Conservation (phyloP, 352 stramenopile genomes). For the Aphanomyces cochlioides region DNA sequence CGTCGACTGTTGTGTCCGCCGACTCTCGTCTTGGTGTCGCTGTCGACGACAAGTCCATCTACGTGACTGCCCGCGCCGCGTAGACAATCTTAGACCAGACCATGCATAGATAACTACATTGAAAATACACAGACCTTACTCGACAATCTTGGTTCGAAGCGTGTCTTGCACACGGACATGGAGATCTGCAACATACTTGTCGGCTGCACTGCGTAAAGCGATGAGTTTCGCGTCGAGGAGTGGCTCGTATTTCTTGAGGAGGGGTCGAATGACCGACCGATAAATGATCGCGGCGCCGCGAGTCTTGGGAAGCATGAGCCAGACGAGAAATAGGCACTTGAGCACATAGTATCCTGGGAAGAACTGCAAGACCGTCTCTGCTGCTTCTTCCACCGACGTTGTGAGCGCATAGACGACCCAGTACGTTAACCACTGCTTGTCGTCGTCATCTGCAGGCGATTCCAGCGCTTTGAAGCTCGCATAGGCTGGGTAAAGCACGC, state of each 20-base stretch:
- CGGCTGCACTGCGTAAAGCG: background rate
- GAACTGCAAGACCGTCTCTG: conserved; percentile 94
- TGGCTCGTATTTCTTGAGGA: conserved; percentile 74
- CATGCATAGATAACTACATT: no score
- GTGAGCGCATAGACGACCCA: conserved; percentile 98
- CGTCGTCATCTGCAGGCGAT: conserved; percentile 68
- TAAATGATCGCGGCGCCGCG: conserved; percentile 94
- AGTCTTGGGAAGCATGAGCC: conserved; percentile 95
- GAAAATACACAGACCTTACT: background rate
- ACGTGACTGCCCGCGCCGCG: background rate
- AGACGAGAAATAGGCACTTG: conserved; percentile 97
- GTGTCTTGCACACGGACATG: background rate
- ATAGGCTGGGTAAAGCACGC: conserved; percentile 80
- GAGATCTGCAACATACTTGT: background rate
- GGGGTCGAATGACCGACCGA: conserved; percentile 88
- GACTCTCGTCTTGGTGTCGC: conserved; percentile 46
- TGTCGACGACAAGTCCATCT: conserved; percentile 6
- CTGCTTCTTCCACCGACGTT: conserved; percentile 94
- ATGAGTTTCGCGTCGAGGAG: background rate
- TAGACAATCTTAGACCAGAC: no score
- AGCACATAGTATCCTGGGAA: conserved; percentile 98
- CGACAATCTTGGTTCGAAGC: background rate
- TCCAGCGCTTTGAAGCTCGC: conserved; percentile 83
- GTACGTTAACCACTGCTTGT: conserved; percentile 93
- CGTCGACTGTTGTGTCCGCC: conserved; percentile 45